These are phyloP conservation scores for Lepidium sativum DNA, from an alignment of 345 rosid species.

Conservation along the genomic window DNA sequence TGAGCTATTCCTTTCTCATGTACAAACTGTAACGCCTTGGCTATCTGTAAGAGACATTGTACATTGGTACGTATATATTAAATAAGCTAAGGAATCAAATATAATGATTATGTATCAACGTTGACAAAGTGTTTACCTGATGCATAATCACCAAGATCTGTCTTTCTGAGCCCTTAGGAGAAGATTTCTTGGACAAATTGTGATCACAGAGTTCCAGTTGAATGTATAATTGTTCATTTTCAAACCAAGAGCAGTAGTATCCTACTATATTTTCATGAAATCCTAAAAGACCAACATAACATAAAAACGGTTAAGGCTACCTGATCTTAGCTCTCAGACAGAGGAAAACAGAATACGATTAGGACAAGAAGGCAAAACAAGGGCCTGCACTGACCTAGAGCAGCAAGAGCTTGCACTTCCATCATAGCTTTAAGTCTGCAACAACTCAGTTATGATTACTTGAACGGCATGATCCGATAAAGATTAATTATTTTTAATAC, in stretches of 20 bases:
- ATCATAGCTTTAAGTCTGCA: slow-evolving; percentile 89
- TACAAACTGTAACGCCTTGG: slow-evolving; percentile 65
- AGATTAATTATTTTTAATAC: neutral
- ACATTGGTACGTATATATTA: neutral
- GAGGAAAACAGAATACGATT: neutral
- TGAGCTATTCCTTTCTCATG: slow-evolving; percentile 89
- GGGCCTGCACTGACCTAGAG: slow-evolving; percentile 51
- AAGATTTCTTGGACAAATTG: slow-evolving; percentile 57
- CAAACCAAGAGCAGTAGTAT: slow-evolving; percentile 93
- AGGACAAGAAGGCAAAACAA: neutral
- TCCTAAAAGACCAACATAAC: slow-evolving; percentile 35
- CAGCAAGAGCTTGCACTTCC: slow-evolving; percentile 99
- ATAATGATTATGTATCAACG: neutral
- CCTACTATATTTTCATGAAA: slow-evolving; percentile 76
- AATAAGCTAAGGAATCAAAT: neutral
- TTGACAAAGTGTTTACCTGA: slow-evolving; percentile 51
- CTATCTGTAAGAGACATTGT: slow-evolving; percentile 48
- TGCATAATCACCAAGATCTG: slow-evolving; percentile 51
- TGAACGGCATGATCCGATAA: neutral
- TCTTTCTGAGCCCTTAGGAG: slow-evolving; percentile 39
- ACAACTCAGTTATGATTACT: neutral
- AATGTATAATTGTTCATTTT: slow-evolving; percentile 84
- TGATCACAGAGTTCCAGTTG: slow-evolving; percentile 91
- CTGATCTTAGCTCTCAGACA: neutral
- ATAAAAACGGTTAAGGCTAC: neutral